phyloP scores from a whole-genome alignment of 2,329 filamentous ascomycete genomes.

The Fusarium cyanostomum region DNA sequence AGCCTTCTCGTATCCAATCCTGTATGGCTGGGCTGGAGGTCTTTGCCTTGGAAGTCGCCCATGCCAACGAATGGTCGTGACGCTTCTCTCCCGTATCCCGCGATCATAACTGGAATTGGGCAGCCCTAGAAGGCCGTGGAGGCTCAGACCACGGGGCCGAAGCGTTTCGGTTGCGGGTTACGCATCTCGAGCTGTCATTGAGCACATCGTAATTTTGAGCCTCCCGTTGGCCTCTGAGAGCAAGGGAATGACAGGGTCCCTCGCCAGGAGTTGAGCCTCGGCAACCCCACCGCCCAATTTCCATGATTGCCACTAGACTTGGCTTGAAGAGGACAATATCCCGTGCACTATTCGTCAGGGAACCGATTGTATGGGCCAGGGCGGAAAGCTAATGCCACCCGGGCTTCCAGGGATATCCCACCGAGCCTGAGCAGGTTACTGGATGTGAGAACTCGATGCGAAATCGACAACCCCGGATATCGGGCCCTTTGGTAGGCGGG shows the following conservation, averaged over 20 bases:
- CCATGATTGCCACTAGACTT: slow-evolving; percentile 18
- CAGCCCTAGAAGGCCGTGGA: slow-evolving; percentile 13
- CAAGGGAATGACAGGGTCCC: slow-evolving; percentile 32
- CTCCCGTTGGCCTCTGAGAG: slow-evolving; percentile 24
- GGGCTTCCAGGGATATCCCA: slow-evolving; percentile 13
- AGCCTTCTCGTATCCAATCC: slow-evolving; percentile 29
- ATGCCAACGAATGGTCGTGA: slow-evolving; percentile 12
- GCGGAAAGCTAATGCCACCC: background rate
- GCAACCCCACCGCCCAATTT: slow-evolving; percentile 13
- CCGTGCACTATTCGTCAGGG: slow-evolving; percentile 15
- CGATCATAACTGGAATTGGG: slow-evolving; percentile 9
- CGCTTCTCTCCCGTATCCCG: slow-evolving; percentile 26
- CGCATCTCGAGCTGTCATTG: slow-evolving; percentile 2
- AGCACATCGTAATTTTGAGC: slow-evolving; percentile 12
- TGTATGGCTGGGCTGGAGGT: slow-evolving; percentile 12
- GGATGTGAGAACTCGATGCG: slow-evolving; percentile 15
- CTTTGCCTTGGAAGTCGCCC: slow-evolving; percentile 20
- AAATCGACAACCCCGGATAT: slow-evolving; percentile 12
- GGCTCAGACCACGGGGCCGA: slow-evolving; percentile 24
- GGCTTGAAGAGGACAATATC: slow-evolving; percentile 31
- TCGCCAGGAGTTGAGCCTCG: slow-evolving; percentile 21
- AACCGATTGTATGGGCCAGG: slow-evolving; percentile 25
- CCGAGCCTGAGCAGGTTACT: slow-evolving; percentile 18
- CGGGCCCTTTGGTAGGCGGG: background rate
- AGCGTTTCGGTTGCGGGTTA: slow-evolving; percentile 27